Base-by-base conservation (phyloP, 352 stramenopile genomes). In the Phytophthora crassamura region DNA sequence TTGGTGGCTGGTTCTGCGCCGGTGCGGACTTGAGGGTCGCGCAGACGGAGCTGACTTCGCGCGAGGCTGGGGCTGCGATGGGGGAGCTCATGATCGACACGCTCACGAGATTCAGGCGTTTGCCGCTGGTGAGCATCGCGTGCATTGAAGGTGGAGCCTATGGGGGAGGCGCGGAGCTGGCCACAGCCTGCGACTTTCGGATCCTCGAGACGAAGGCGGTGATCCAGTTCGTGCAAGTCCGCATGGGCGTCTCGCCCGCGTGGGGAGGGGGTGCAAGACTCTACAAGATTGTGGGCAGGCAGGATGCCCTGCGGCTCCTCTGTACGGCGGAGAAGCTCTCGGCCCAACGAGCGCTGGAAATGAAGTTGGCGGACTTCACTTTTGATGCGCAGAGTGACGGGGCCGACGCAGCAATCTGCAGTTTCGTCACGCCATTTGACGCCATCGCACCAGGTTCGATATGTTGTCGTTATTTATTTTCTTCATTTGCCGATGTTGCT, bases 201-300 rank as follows among this genome's bases (percentile, higher is more conserved):
- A 35, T 97, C 11, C 59, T 95, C 2, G 75, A 77, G 11, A 18
- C 56, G 9, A 84, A 77, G 16, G 83, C 88, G 0, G 74, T 88
- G 0, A 89, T 97, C 45, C 87, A 92, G 57, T 97, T 97, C 52
- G 84, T 97, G 8, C 89, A 95, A 64, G 69, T 76, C 1, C 68
- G 75, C 30, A 95, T 97, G 84, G 90, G 89, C 1, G 82, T 96
- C 2, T 93, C 81, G 4, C 84, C 89, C 7, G 86, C 80, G 12
- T 97, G 90, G 90, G 90, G 90, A 25, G 90, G 90, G 35, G 88
- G 80, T 1, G 78, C 79, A 34, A 74, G 87, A 2, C 66, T 97
- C 22, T 84, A 86, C 56, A 88, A 92, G 58, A 80, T 96, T 33
- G 73, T 97, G 15, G 88, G 87, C 0, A 53, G 85, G 0, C 84